Evolutionary conservation across 805 yeast species (phyloP), one percentile per base, ranked within the genome.

Genomic region (Yamadazyma sp.): DNA sequence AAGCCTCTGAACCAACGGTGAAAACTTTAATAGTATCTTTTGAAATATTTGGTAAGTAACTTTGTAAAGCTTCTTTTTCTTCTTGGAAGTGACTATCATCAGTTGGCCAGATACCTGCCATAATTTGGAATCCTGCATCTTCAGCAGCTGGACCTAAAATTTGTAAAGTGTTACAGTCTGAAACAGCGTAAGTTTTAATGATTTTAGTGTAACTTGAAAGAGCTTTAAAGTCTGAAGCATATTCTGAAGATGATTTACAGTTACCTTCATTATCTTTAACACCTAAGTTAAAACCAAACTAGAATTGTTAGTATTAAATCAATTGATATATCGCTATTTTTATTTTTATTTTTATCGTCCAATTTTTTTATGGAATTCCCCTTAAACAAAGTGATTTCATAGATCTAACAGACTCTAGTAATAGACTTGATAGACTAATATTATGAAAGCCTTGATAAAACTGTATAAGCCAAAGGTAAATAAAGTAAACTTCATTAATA

Each of bases 1-100:
- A 73, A 40, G 96, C 91, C 74, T 91, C 98, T 17, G 97, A 88
- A 47, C 98, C 98, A 47, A 91, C 98, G 35, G 86, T 72, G 65
- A 91, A 70, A 30, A 80, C 86, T 52, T 79, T 76, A 52, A 91
- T 74, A 45, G 86, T 76, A 34, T 77, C 69, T 42, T 76, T 73
- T 36, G 86, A 80, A 44, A 88, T 71, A 21, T 52, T 65, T 51
- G 96, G 95, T 60, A 91, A 76, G 62, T 82, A 84, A 9, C 65
- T 38, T 47, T 67, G 51, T 50, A 91, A 73, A 30, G 96, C 95
- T 18, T 57, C 56, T 60, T 84, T 75, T 69, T 91, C 98, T 9
- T 73, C 80, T 29, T 60, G 64, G 58, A 75, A 89, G 62, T 86
- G 94, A 34, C 80, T 60, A 35, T 80, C 86, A 55, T 87, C 95